Percentiles rank a stretch among this genome's conserved stretches.
Conservation (phyloP, 176 grass and related monocot species). For the Hordeum marinum region DNA sequence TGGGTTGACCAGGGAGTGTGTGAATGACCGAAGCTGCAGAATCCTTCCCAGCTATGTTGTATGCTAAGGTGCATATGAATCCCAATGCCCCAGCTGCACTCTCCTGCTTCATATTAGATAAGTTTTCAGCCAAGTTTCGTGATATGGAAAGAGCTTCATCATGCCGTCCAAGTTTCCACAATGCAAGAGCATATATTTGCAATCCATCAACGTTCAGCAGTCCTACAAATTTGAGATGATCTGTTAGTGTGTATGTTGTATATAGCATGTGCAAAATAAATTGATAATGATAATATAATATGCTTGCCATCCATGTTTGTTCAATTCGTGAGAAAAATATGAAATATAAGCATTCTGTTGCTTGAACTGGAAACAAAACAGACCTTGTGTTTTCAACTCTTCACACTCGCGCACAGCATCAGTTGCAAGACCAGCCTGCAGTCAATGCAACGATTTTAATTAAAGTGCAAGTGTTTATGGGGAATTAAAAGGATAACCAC, state of each 20-base stretch:
- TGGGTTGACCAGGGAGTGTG: slow-evolving; percentile 63
- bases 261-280: slow-evolving; percentile 9
- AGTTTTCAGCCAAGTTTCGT: slow-evolving; percentile 59
- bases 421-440: slow-evolving; percentile 72
- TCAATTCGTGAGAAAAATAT: slow-evolving; percentile 11
- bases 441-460: slow-evolving; percentile 10
- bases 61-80: slow-evolving; percentile 81
- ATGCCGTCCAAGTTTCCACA: slow-evolving; percentile 71
- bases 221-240: slow-evolving; percentile 47
- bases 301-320: neutral
- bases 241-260: slow-evolving; percentile 23
- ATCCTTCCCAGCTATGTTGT: slow-evolving; percentile 70
- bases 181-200: slow-evolving; percentile 87
- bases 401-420: slow-evolving; percentile 66
- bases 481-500: slow-evolving; percentile 1
- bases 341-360: slow-evolving; percentile 1
- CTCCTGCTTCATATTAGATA: slow-evolving; percentile 55
- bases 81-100: slow-evolving; percentile 51
- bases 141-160: slow-evolving; percentile 66
- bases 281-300: neutral
- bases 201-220: slow-evolving; percentile 61
- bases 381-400: slow-evolving; percentile 74
- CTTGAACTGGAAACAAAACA: slow-evolving; percentile 12
- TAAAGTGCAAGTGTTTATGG: slow-evolving; percentile 13
- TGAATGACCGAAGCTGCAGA: slow-evolving; percentile 62